A percentile compares a stretch with the other conserved stretches of the same genome.
Conservation (phyloP, 345 rosid species). For the Lumnitzera racemosa region DNA sequence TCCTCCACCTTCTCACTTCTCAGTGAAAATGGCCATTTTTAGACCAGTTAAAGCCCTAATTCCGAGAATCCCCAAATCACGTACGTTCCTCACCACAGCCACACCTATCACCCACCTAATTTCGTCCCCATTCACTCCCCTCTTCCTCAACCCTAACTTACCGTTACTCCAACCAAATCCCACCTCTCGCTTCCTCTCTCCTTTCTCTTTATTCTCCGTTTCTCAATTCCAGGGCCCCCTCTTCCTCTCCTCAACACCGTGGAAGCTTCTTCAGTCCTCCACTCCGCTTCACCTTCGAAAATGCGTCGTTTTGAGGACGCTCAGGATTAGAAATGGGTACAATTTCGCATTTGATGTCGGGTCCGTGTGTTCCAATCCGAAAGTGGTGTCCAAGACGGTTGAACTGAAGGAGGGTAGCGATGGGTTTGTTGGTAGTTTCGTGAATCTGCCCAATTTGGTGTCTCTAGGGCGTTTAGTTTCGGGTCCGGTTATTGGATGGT, state of each 20-base stretch:
- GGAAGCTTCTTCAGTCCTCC: conserved; percentile 84
- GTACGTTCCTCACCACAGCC: conserved; percentile 34
- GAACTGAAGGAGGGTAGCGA: conserved; percentile 16
- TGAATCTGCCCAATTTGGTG: conserved; percentile 74
- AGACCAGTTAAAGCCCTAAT: conserved; percentile 33
- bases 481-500: conserved; percentile 93
- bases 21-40: conserved; percentile 46
- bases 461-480: conserved; percentile 70
- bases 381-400: conserved; percentile 9
- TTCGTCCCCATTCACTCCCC: conserved; percentile 21
- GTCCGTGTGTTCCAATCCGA: conserved; percentile 13
- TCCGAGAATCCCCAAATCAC: conserved; percentile 17
- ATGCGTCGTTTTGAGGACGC: conserved; percentile 41
- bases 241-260: conserved; percentile 67
- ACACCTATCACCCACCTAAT: conserved; percentile 12
- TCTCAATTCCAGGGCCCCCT: conserved; percentile 64
- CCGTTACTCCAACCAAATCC: conserved; percentile 15
- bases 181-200: conserved; percentile 23
- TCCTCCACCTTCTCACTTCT: neutral
- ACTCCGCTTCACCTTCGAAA: conserved; percentile 56
- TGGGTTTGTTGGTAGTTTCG: conserved; percentile 39
- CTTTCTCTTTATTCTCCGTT: conserved; percentile 58
- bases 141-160: conserved; percentile 15
- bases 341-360: conserved; percentile 15
- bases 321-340: conserved; percentile 26